These are phyloP conservation scores for Suillus subluteus DNA, from an alignment of 768 basidiomycete genomes.

Conservation along the genomic window DNA sequence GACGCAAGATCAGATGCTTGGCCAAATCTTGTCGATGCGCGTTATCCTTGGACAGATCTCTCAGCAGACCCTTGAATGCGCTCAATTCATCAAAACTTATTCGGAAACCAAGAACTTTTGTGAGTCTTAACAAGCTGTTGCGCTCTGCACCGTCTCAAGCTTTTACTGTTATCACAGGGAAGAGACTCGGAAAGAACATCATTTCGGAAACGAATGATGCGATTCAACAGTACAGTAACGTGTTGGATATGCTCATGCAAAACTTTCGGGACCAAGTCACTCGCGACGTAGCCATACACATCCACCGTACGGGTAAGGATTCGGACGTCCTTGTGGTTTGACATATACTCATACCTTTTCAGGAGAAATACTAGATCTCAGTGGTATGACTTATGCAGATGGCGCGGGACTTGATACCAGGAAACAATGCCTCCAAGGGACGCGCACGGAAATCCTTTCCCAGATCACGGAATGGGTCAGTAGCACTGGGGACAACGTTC, in stretches of 20 bases:
- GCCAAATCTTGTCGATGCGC: no score
- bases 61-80: no score
- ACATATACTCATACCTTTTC: neutral
- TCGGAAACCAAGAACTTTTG: slow-evolving; percentile 24
- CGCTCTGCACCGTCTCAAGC: neutral
- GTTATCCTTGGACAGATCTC: no score
- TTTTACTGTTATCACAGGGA: neutral
- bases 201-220: neutral
- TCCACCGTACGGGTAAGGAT: slow-evolving; percentile 4
- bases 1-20: no score
- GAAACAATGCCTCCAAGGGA: no score
- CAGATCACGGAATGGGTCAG: slow-evolving; percentile 30
- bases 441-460: no score
- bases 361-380: slow-evolving; percentile 1
- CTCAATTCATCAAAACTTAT: no score
- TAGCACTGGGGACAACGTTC: slow-evolving; percentile 8
- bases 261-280: slow-evolving; percentile 5
- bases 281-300: neutral
- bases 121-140: slow-evolving; percentile 12
- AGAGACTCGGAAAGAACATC: slow-evolving; percentile 1
- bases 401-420: no score
- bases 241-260: neutral
- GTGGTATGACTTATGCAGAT: neutral
- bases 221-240: neutral
- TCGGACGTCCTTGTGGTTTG: neutral